phyloP scores from a whole-genome alignment of 495 filamentous ascomycete genomes.

The Penicillium lividum region DNA sequence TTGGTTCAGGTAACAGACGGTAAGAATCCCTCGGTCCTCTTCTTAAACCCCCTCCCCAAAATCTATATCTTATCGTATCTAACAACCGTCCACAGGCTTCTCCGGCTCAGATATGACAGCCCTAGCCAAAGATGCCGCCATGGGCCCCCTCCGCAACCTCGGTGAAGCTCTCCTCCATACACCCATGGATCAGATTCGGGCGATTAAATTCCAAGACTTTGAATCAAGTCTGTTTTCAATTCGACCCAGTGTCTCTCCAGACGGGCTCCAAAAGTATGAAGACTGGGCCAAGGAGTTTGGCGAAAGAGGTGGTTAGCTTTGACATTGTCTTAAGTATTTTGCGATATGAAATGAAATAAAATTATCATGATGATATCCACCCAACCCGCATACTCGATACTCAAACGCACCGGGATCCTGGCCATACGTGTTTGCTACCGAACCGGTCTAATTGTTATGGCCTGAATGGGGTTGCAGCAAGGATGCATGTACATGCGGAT shows the following conservation, averaged over 20 bases:
- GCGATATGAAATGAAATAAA: neutral
- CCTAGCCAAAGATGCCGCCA: slow-evolving; percentile 95
- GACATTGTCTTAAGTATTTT: neutral
- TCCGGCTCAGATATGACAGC: slow-evolving; percentile 97
- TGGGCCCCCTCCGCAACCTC: slow-evolving; percentile 91
- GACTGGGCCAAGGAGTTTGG: slow-evolving; percentile 94
- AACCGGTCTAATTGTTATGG: neutral
- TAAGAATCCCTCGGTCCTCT: slow-evolving; percentile 33
- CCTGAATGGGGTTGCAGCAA: neutral
- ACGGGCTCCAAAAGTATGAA: slow-evolving; percentile 84
- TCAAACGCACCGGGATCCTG: too few species aligned
- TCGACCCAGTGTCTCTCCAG: slow-evolving; percentile 83
- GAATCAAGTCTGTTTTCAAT: slow-evolving; percentile 82
- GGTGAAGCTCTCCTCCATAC: slow-evolving; percentile 89
- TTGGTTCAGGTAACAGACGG: slow-evolving; percentile 86
- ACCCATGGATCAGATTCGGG: slow-evolving; percentile 89
- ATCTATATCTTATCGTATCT: slow-evolving; percentile 1
- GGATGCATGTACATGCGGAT: neutral
- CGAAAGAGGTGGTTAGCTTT: slow-evolving; percentile 72
- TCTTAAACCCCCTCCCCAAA: neutral
- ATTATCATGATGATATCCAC: neutral
- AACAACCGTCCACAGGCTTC: slow-evolving; percentile 64
- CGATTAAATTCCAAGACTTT: slow-evolving; percentile 84
- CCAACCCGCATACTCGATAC: neutral
- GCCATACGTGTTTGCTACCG: too few species aligned